phyloP scores from a whole-genome alignment of 179 eudicot genomes.

The Spinacia oleracea region DNA sequence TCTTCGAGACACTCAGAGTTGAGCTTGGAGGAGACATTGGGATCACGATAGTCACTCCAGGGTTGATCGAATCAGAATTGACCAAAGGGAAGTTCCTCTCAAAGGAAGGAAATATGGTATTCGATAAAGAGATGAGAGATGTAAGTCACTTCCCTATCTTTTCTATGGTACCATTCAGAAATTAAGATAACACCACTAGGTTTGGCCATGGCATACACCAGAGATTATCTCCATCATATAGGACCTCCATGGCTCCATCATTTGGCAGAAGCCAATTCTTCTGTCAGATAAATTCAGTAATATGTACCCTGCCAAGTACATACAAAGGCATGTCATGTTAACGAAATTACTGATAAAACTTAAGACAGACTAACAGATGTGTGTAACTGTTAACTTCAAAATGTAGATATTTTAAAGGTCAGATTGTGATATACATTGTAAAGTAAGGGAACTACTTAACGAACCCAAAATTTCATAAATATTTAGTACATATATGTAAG shows the following conservation, averaged over 20 bases:
- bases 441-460: too few species aligned
- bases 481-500: too few species aligned
- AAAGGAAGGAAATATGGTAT: constrained; percentile 42
- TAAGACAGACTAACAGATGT: background rate
- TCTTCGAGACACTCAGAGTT: constrained; percentile 54
- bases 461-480: too few species aligned
- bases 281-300: background rate
- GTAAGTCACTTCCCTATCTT: constrained; percentile 31
- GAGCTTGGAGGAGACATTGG: constrained; percentile 46
- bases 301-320: background rate
- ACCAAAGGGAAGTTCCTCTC: constrained; percentile 51
- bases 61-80: constrained; percentile 58
- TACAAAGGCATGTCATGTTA: background rate
- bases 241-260: too few species aligned
- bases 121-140: constrained; percentile 55
- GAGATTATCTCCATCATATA: background rate
- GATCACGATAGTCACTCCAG: constrained; percentile 54
- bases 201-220: background rate
- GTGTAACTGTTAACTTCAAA: too few species aligned
- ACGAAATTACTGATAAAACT: background rate
- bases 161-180: background rate
- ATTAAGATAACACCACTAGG: background rate
- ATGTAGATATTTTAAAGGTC: too few species aligned
- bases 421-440: too few species aligned
- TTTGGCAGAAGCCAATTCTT: background rate